These are phyloP conservation scores for Mimosa pudica DNA, from an alignment of 306 rosid genomes.

Conservation along the genomic window DNA sequence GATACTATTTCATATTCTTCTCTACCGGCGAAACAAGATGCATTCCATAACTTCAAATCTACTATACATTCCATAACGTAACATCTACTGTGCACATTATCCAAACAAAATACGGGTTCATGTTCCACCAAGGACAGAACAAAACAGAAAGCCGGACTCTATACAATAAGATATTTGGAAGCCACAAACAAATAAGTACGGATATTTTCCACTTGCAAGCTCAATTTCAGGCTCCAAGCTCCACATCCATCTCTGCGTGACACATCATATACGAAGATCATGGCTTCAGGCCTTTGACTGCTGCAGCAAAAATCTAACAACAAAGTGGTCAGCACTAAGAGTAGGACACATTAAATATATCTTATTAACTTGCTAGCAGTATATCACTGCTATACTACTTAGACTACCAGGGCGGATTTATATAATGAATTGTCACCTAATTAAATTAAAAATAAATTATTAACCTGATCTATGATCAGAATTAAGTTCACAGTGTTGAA, in stretches of 20 bases:
- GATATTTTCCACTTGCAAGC: not conserved
- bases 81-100: conserved; percentile 11
- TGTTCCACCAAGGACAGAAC: conserved; percentile 23
- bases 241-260: conserved; percentile 16
- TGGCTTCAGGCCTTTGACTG: conserved; percentile 50
- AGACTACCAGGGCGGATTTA: not conserved
- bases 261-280: conserved; percentile 30
- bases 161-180: conserved; percentile 3
- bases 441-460: conserved; percentile 5
- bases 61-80: conserved; percentile 19
- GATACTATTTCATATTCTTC: not conserved
- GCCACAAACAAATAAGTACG: not conserved
- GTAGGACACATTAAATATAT: not conserved
- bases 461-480: conserved; percentile 2
- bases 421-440: not conserved
- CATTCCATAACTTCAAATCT: conserved; percentile 22
- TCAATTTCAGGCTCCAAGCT: conserved; percentile 1
- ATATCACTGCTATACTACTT: conserved; percentile 2
- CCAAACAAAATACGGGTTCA: not conserved
- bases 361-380: conserved; percentile 8
- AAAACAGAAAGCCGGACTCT: conserved; percentile 30
- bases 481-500: conserved; percentile 20
- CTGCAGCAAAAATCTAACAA: conserved; percentile 52
- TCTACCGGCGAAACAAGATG: not conserved
- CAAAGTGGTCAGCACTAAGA: conserved; percentile 10